phyloP scores from a whole-genome alignment of 306 rosid genomes.

The Canavalia gladiata region DNA sequence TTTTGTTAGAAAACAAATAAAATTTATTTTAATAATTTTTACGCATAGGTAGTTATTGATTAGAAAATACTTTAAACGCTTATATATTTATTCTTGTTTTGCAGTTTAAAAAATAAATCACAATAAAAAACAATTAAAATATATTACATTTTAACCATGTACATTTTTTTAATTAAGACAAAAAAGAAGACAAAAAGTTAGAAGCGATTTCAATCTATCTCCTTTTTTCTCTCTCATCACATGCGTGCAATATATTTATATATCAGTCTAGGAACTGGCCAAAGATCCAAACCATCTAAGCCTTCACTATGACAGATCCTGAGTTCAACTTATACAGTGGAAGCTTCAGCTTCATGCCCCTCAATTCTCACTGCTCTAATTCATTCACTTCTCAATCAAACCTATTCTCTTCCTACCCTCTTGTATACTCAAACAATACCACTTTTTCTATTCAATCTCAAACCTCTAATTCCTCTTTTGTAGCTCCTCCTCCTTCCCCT shows the following conservation, averaged over 20 bases:
- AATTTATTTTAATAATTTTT: too few relatives aligned
- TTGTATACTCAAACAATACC: slow-evolving; percentile 4
- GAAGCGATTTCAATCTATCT: not conserved
- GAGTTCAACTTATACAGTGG: slow-evolving; percentile 49
- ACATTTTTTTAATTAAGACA: not conserved
- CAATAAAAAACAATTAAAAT: too few relatives aligned
- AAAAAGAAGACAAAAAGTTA: not conserved
- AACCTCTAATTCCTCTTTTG: not conserved
- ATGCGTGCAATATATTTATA: slow-evolving; percentile 25
- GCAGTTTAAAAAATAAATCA: too few relatives aligned
- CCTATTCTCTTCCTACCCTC: slow-evolving; percentile 16
- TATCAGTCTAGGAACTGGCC: slow-evolving; percentile 20
- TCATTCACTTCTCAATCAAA: slow-evolving; percentile 34
- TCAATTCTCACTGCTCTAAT: slow-evolving; percentile 34
- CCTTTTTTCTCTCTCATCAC: slow-evolving; percentile 6
- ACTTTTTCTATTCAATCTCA: slow-evolving; percentile 32
- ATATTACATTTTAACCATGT: not conserved
- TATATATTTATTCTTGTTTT: too few relatives aligned
- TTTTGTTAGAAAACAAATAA: too few relatives aligned
- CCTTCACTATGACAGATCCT: slow-evolving; percentile 64
- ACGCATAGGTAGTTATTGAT: too few relatives aligned
- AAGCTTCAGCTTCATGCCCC: slow-evolving; percentile 61
- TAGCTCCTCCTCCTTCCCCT: slow-evolving; percentile 47
- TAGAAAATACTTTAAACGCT: too few relatives aligned
- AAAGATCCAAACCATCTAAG: slow-evolving; percentile 36